Evolutionary conservation across 225 moss, liverwort and hornwort genomes (phyloP), one percentile per base, ranked within the genome.

Genomic region (Bryum argenteum): DNA sequence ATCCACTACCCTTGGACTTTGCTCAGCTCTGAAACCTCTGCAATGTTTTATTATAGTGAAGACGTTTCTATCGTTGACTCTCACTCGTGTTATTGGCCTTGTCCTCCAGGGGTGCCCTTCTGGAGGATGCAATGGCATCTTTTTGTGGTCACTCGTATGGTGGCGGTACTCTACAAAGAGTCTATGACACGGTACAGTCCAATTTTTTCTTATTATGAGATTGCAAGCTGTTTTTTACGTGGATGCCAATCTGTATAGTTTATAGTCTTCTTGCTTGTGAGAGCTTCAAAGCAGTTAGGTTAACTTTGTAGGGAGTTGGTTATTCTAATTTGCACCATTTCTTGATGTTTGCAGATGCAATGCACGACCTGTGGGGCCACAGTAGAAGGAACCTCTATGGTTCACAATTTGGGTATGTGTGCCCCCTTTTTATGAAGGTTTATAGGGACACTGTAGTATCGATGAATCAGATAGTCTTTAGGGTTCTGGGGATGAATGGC

Each of bases 131-230:
- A 44, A 81, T 94, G 84, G 88, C 94, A 45, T 87, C 94, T 37
- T 88, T 85, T 52, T 98, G 97, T 83, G 97, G 97, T 58, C 97
- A 98, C 66, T 90, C 94, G 41, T 98, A 85, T 69, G 97, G 94
- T 33, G 83, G 88, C 61, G 86, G 80, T 58, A 94, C 92, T 22
- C 77, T 98, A 20, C 94, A 89, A 75, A 86, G 92, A 82, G 91
- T 98, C 11, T 89, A 85, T 73, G 97, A 98, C 69, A 88, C 92
- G 70, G 97, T 98, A 94, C 7, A 82, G 73, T 66, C 38, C 71
- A 55, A 10, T 67, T 65, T 50, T 61, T 39, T 16, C 26, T 56
- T 47, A 22, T 21, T 42, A 61, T 1, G 19, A 10, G 38, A 10
- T 40, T 69, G 21, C 28, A 54, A 21, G 67, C 21, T 67, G 57